Evolutionary conservation across 495 filamentous ascomycete species (phyloP).

Genomic region (Neurospora sp.): DNA sequence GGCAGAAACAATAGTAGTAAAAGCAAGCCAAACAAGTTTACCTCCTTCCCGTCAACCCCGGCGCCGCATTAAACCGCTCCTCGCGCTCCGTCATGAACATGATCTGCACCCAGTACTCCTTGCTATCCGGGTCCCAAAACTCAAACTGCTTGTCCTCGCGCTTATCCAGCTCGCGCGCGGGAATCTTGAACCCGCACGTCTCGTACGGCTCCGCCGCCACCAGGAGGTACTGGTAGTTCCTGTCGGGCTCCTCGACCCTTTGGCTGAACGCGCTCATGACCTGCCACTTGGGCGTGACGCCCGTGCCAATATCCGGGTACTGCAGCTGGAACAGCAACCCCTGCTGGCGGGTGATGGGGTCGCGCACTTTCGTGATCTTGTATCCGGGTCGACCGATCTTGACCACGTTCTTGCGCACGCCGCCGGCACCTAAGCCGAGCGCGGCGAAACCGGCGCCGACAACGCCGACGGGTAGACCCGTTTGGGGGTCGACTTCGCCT

Average conservation of each 20-base stretch:
- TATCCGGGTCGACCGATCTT: conserved; percentile 97
- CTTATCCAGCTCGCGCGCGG: conserved; percentile 88
- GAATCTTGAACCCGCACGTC: conserved; percentile 92
- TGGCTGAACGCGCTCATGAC: conserved; percentile 98
- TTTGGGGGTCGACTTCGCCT: conserved; percentile 58
- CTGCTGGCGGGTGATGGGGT: conserved; percentile 81
- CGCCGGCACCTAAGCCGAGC: conserved; percentile 25
- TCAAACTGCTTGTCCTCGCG: conserved; percentile 79
- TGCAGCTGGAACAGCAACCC: conserved; percentile 91
- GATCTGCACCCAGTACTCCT: conserved; percentile 98
- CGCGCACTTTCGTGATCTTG: conserved; percentile 92
- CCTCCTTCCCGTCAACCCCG: conserved; percentile 56
- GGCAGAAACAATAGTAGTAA: background rate
- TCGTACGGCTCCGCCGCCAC: conserved; percentile 97
- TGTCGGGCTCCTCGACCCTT: conserved; percentile 89
- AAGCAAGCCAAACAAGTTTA: conserved; percentile 8
- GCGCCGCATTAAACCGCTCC: conserved; percentile 89
- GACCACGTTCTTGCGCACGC: conserved; percentile 75
- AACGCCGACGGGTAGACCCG: conserved; percentile 65
- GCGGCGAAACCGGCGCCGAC: conserved; percentile 56
- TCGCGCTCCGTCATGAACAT: conserved; percentile 99
- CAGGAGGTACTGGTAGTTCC: conserved; percentile 86
- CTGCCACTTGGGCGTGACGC: conserved; percentile 68
- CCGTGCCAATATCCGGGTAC: conserved; percentile 80
- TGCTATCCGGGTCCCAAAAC: conserved; percentile 92